Base-by-base conservation (phyloP, 73 alveolate genomes). In the Tetrahymena thermophila region DNA sequence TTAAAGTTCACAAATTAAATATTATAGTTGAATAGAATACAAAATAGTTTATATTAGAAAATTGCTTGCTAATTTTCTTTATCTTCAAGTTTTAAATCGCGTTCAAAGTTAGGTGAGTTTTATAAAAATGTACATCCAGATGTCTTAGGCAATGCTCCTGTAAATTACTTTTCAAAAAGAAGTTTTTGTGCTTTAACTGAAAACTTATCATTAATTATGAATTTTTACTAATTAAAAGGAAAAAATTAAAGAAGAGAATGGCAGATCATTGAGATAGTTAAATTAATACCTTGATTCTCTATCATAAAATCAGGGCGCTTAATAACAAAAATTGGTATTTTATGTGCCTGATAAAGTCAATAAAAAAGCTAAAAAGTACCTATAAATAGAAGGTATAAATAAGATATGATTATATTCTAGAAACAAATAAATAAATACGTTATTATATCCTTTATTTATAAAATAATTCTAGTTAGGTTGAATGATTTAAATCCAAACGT, bases 71-170 rank as follows among this genome's bases (percentile, higher is more conserved):
- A 31, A n/a, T 71, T 71, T 95, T 50, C 95, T 25, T 55, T 94
- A 35, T 94, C 56, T 1, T 43, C 85, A n/a, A 43, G 95, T 50
- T 95, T 95, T 93, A 95, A 56, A 31, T 85, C 85, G 37, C 93
- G 94, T 58, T 95, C 96, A 0, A 95, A 85, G 89, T 37, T 95
- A 23, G 94, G 95, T 35, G 96, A 95, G 35, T 95, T 95, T 95
- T 95, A 95, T 95, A 95, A 95, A 40, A 94, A 94, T 43, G 94
- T 95, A n/a, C 96, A 95, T 95, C 96, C 96, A 89, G 96, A 95
- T 95, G 93, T 95, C 43, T 37, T 95, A 34, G 85, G 94, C 34
- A 95, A 95, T 95, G 96, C 96, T 50, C 96, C 96, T 14, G 89
- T 71, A 71, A 19, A 50, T 50, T 50, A 19, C 3, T 71, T 25